These are phyloP conservation scores for Pseudogymnoascus sp. DNA, from an alignment of 2,329 filamentous ascomycete species.

Conservation along the genomic window DNA sequence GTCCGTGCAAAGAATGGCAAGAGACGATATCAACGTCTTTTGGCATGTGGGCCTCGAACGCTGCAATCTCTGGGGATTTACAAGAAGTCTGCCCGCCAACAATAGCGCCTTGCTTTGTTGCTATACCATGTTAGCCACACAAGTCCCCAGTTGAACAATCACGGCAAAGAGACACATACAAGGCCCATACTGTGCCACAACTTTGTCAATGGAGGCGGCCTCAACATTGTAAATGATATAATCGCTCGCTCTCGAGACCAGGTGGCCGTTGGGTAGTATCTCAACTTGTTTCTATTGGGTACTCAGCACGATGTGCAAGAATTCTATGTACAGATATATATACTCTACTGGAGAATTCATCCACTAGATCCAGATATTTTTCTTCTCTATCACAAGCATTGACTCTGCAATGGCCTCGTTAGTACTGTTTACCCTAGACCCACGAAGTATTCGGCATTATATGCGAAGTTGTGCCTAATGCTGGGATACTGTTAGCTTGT, in stretches of 20 bases:
- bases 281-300: slow-evolving; percentile 65
- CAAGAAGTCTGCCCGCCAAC: slow-evolving; percentile 97
- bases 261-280: slow-evolving; percentile 88
- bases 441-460: slow-evolving; percentile 15
- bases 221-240: slow-evolving; percentile 99
- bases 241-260: slow-evolving; percentile 92
- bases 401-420: slow-evolving; percentile 50
- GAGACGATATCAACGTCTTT: slow-evolving; percentile 86
- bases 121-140: slow-evolving; percentile 37
- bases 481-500: slow-evolving; percentile 19
- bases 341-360: slow-evolving; percentile 86
- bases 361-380: slow-evolving; percentile 69
- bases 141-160: slow-evolving; percentile 3
- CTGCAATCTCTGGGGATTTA: slow-evolving; percentile 91
- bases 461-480: slow-evolving; percentile 5
- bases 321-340: slow-evolving; percentile 39
- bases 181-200: slow-evolving; percentile 83
- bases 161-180: slow-evolving; percentile 51
- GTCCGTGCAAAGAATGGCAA: slow-evolving; percentile 93
- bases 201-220: slow-evolving; percentile 77
- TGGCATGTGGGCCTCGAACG: slow-evolving; percentile 84
- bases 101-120: slow-evolving; percentile 89
- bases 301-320: slow-evolving; percentile 29
- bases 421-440: background rate
- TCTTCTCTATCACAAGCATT: slow-evolving; percentile 90